Percentiles rank a stretch among this genome's conserved stretches.
phyloP scores from a whole-genome alignment of 2,329 filamentous ascomycete genomes.

The Xylaria digitata region DNA sequence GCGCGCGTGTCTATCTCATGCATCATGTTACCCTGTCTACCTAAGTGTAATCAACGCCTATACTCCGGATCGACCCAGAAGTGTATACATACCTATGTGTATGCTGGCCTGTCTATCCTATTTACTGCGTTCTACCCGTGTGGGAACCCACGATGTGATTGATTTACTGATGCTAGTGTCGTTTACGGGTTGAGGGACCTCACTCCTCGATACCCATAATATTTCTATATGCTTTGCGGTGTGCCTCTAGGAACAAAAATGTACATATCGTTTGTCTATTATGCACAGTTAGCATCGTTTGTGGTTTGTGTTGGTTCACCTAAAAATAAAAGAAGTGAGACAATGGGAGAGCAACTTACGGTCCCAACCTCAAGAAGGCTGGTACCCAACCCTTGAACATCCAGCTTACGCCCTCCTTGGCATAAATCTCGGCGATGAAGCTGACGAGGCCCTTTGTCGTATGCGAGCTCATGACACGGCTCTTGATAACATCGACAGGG shows the following conservation, averaged over 20 bases:
- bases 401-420: conserved; percentile 79
- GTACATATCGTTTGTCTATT: conserved; percentile 83
- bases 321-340: not conserved
- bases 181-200: conserved; percentile 1
- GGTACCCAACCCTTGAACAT: conserved; percentile 93
- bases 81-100: conserved; percentile 21
- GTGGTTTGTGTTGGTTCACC: not conserved
- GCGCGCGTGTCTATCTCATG: not conserved
- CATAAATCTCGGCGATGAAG: conserved; percentile 74
- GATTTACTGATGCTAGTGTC: not conserved
- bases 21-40: conserved; percentile 10
- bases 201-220: conserved; percentile 57
- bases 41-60: conserved; percentile 28
- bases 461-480: conserved; percentile 80
- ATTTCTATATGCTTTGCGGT: conserved; percentile 79
- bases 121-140: conserved; percentile 31
- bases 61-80: conserved; percentile 16
- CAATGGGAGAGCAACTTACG: conserved; percentile 58
- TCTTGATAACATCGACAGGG: conserved; percentile 91
- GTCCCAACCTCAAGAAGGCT: conserved; percentile 73
- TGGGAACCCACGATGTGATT: conserved; percentile 6
- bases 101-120: conserved; percentile 32
- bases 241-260: conserved; percentile 86
- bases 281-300: conserved; percentile 4
- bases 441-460: conserved; percentile 64